These are phyloP conservation scores for Trebouxia sp. DNA, from an alignment of 139 green algal genomes.

Conservation along the genomic window DNA sequence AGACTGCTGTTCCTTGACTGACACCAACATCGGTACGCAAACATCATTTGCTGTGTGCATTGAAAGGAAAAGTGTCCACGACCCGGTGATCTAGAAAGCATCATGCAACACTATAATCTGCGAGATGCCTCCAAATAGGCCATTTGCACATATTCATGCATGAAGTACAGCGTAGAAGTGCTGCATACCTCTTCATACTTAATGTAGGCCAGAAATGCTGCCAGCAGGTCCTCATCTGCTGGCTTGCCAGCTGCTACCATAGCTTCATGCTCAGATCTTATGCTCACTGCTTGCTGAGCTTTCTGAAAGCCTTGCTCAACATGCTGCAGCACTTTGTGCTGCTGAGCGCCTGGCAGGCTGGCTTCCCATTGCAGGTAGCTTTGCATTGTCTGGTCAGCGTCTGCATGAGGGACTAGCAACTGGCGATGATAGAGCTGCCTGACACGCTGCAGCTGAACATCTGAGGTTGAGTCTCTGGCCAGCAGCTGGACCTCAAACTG, in stretches of 20 bases:
- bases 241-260: slow-evolving; percentile 42
- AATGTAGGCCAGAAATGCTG: slow-evolving; percentile 80
- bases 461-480: not conserved
- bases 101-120: too few species aligned
- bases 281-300: slow-evolving; percentile 44
- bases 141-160: too few species aligned
- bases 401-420: slow-evolving; percentile 62
- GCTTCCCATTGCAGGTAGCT: slow-evolving; percentile 71
- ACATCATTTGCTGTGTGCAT: too few species aligned
- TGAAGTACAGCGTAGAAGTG: too few species aligned
- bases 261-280: slow-evolving; percentile 61
- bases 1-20: too few species aligned
- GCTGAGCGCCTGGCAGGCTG: not conserved
- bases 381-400: slow-evolving; percentile 45
- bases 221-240: slow-evolving; percentile 63
- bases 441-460: slow-evolving; percentile 54
- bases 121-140: too few species aligned
- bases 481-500: slow-evolving; percentile 8
- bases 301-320: slow-evolving; percentile 38
- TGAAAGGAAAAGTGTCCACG: too few species aligned
- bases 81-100: too few species aligned
- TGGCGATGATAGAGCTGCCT: slow-evolving; percentile 65
- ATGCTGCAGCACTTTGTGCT: not conserved
- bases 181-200: slow-evolving; percentile 47
- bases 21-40: too few species aligned